phyloP scores from a whole-genome alignment of 495 filamentous ascomycete species.

The Tuber magnatum region DNA sequence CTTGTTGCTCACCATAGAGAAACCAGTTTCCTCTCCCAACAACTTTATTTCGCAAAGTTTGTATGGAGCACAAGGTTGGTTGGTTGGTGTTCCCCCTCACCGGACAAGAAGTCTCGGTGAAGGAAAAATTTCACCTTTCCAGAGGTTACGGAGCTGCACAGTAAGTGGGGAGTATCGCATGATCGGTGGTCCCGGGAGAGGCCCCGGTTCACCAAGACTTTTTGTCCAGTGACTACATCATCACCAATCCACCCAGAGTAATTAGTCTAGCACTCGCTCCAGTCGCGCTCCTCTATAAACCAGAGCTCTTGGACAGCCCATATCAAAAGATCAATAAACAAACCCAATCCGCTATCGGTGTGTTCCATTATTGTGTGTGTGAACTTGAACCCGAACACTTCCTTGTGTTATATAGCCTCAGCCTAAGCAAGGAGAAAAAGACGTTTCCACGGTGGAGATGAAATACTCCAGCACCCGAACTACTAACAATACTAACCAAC shows the following conservation, averaged over 20 bases:
- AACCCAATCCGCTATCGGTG: not conserved
- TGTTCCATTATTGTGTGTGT: not conserved
- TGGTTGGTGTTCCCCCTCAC: not conserved
- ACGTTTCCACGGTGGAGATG: too few species aligned
- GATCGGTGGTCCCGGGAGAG: not conserved
- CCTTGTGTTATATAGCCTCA: not conserved
- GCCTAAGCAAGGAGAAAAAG: too few species aligned
- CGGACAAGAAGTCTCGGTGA: not conserved
- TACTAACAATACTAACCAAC: too few species aligned
- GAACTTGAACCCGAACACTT: not conserved
- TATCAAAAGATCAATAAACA: not conserved
- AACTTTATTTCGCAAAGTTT: not conserved
- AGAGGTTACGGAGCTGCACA: not conserved
- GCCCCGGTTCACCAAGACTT: not conserved
- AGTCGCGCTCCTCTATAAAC: not conserved
- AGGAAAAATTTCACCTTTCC: not conserved
- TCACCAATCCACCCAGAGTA: not conserved
- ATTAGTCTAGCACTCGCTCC: not conserved
- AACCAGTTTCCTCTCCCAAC: not conserved
- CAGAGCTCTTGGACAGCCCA: not conserved
- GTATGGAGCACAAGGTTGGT: not conserved
- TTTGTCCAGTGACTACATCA: not conserved
- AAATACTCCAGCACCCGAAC: too few species aligned
- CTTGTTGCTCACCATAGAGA: not conserved
- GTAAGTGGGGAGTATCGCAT: not conserved